Base-by-base conservation (phyloP, 2,329 filamentous ascomycete species). In the Cercospora sojina region DNA sequence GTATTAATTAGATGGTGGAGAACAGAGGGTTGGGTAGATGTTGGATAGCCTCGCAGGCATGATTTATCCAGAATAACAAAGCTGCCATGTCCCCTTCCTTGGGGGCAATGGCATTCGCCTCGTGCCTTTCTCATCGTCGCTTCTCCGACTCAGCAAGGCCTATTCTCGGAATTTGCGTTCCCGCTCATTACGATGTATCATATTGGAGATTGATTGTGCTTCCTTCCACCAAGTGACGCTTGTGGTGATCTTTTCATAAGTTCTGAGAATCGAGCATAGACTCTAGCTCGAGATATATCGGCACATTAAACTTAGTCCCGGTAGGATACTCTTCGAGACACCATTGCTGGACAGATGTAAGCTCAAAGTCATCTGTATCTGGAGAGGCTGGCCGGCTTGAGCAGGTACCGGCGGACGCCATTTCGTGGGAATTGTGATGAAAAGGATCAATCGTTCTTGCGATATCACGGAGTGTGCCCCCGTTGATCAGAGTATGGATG, bases 1-100 rank as follows among this genome's bases (percentile, higher is more conserved):
- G 67, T 73, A 73, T 64, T 74, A 68, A 73, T 64, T 74, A 68
- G 64, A 8, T 4, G 16, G 1, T 0, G 7, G 7, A 41, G 35
- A 8, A 5, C 3, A 41, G 35, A 7, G 16, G 3, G 3, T n/a
- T 3, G 2, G 35, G 35, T n/a, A n/a, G 35, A 41, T 3, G 0
- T 1, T n/a, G 8, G 16, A n/a, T 41, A 6, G 35, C 16, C 6
- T n/a, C 16, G 35, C 16, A 41, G 35, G 35, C 35, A 2, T 41
- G 16, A 41, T 8, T 3, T 16, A 7, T 38, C n/a, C 32, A 13
- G 1, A 16, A 10, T 3, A 13, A 35, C 1, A 13, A 5, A 35
- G 32, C 32, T 16, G 3, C 4, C 13, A 12, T 5, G 5, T 35
- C 9, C 9, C 10, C 12, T 32, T 32, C 2, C 1, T 32, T 32